phyloP scores from a whole-genome alignment of 2,329 filamentous ascomycete genomes.

The Stenocarpella maydis region DNA sequence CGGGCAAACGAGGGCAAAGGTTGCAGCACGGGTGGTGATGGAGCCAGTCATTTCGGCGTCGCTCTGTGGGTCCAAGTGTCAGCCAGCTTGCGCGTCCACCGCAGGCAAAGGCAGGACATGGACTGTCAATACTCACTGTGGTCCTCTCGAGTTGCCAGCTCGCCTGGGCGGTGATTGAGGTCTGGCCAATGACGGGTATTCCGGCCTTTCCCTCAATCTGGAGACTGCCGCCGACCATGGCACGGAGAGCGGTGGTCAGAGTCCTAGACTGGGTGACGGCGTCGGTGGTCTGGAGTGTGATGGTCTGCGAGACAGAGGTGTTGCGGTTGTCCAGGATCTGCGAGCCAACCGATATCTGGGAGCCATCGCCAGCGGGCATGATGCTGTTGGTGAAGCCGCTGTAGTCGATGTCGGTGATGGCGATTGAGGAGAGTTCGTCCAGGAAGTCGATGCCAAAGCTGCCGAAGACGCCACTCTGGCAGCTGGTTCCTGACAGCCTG shows the following conservation, averaged over 20 bases:
- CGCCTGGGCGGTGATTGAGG: conserved; percentile 22
- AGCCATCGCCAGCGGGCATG: conserved; percentile 32
- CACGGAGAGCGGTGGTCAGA: conserved; percentile 24
- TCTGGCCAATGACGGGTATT: conserved; percentile 28
- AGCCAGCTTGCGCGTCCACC: not conserved
- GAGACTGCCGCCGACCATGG: conserved; percentile 29
- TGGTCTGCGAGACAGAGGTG: conserved; percentile 33
- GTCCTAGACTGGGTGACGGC: conserved; percentile 33
- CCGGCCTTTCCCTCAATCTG: conserved; percentile 29
- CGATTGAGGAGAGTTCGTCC: conserved; percentile 36
- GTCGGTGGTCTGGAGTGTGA: conserved; percentile 33
- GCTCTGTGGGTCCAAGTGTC: not conserved
- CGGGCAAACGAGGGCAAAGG: conserved; percentile 35
- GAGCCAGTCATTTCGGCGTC: conserved; percentile 26
- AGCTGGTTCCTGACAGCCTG: conserved; percentile 31
- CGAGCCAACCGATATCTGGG: conserved; percentile 35
- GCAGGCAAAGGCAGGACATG: not conserved
- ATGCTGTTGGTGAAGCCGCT: conserved; percentile 34
- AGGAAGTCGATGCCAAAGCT: conserved; percentile 35
- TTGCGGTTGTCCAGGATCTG: conserved; percentile 37
- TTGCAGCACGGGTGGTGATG: conserved; percentile 33
- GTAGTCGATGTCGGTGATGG: conserved; percentile 36
- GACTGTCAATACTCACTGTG: not conserved
- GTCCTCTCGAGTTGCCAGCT: conserved; percentile 30
- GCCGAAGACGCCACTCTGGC: conserved; percentile 33